Base-by-base conservation (phyloP, 306 rosid species). In the Mimosa pudica region DNA sequence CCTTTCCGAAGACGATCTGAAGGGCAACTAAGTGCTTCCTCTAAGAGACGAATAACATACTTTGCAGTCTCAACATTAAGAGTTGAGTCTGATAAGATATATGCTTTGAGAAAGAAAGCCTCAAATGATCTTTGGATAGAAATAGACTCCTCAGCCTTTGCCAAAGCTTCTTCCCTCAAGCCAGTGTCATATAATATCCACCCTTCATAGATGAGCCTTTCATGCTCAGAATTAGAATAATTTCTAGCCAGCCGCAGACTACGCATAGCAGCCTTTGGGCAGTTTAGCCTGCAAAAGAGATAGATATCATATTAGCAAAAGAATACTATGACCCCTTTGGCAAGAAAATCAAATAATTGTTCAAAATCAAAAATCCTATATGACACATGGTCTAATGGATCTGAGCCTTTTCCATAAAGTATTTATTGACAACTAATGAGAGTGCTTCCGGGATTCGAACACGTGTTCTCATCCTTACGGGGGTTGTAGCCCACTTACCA, bases 1-100 rank as follows among this genome's bases (percentile, higher is more conserved):
- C 92, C 92, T 83, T 89, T 89, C 69, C 92, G 85, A 67, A 89
- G 90, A 51, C 90, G 89, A 75, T 89, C 92, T 17, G 92, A 89
- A 77, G 90, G 92, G 83, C 92, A 89, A 77, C 84, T 81, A n/a
- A 89, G 89, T 12, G 92, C 92, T 79, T 89, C 90, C 84, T 89
- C 87, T 61, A 89, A 64, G 70, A 85, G 89, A 42, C 83, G 82
- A 78, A 89, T 85, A 67, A 89, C 92, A 35, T 79, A 73, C 44
- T 52, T 71, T 62, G 90, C 85, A 77, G 89, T 87, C 44, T 85
- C 86, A 0, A 70, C 58, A 83, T 89, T 85, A 55, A 87, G 88
- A 79, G 78, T 77, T 12, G 90, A 83, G 81, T 89, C 92, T 49
- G 90, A 89, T 46, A 89, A 79, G 71, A 84, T 89, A 74, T 89